Evolutionary conservation across 495 filamentous ascomycete genomes (phyloP).

Genomic region (Aspergillus steynii): DNA sequence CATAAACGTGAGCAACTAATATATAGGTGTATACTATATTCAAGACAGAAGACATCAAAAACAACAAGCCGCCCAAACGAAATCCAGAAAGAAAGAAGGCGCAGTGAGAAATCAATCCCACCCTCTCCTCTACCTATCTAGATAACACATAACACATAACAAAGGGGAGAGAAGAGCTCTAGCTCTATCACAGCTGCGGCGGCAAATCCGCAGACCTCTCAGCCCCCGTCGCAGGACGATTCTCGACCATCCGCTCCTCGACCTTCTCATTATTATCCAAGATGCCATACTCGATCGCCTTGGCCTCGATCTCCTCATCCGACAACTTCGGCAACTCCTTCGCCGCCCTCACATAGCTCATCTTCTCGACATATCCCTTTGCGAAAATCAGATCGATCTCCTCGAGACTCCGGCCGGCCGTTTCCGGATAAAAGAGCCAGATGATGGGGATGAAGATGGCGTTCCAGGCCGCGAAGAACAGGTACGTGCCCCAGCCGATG

Average conservation of each 20-base stretch:
- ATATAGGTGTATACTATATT: too few relatives aligned
- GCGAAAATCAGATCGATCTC: constrained; percentile 73
- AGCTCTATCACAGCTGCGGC: background rate
- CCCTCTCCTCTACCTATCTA: too few relatives aligned
- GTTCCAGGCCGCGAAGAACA: constrained; percentile 68
- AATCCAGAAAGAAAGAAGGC: too few relatives aligned
- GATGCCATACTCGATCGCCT: constrained; percentile 56
- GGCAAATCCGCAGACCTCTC: too few relatives aligned
- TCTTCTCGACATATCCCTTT: constrained; percentile 68
- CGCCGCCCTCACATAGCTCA: constrained; percentile 65
- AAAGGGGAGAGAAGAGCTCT: too few relatives aligned
- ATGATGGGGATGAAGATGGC: constrained; percentile 64
- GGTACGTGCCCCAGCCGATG: constrained; percentile 69
- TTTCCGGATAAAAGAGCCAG: constrained; percentile 71
- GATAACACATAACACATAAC: too few relatives aligned
- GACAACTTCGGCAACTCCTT: constrained; percentile 63
- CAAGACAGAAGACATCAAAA: too few relatives aligned
- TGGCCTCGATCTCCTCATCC: constrained; percentile 57
- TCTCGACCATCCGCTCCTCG: constrained; percentile 2
- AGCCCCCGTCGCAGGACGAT: background rate
- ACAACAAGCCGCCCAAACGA: too few relatives aligned
- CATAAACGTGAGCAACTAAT: too few relatives aligned
- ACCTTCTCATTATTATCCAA: constrained; percentile 15
- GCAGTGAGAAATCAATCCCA: too few relatives aligned
- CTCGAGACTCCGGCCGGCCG: constrained; percentile 60